These are phyloP conservation scores for Clathrus columnatus DNA, from an alignment of 768 basidiomycete species.

Conservation along the genomic window DNA sequence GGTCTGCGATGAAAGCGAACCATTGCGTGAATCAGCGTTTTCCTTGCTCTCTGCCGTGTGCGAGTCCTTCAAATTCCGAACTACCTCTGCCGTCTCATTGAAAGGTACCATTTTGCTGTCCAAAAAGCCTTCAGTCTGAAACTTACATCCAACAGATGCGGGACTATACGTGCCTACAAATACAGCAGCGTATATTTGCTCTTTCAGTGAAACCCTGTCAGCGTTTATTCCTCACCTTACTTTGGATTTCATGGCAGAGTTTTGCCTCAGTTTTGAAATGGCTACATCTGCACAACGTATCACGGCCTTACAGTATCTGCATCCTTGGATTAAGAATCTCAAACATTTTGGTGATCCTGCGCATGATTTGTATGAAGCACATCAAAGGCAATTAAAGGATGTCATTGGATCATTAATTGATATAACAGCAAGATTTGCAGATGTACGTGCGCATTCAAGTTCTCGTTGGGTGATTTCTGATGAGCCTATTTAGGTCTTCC, in stretches of 20 bases:
- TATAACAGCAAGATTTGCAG: constrained; percentile 60
- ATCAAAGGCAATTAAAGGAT: constrained; percentile 69
- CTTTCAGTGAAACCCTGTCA: constrained; percentile 65
- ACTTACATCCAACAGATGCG: constrained; percentile 19
- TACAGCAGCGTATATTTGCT: constrained; percentile 48
- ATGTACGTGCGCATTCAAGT: constrained; percentile 35
- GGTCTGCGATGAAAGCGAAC: constrained; percentile 63
- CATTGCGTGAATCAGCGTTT: constrained; percentile 70
- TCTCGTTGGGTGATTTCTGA: constrained; percentile 1
- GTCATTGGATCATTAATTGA: constrained; percentile 74
- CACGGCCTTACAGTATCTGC: constrained; percentile 71
- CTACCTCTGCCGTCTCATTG: constrained; percentile 57
- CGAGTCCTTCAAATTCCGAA: constrained; percentile 68
- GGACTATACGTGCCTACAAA: constrained; percentile 67
- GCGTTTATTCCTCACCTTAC: constrained; percentile 74
- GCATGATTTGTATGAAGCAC: constrained; percentile 57
- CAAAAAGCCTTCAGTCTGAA: not conserved
- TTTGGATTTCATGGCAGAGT: constrained; percentile 83
- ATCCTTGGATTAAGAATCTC: constrained; percentile 84
- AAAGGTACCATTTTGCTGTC: constrained; percentile 46
- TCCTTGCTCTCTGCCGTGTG: constrained; percentile 73
- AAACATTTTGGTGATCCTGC: constrained; percentile 61
- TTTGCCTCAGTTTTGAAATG: constrained; percentile 46
- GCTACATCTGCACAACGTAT: constrained; percentile 45
- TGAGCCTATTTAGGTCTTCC: constrained; percentile 40